Conservation (phyloP, 2,329 filamentous ascomycete species). For the Penicillium sclerotiorum region DNA sequence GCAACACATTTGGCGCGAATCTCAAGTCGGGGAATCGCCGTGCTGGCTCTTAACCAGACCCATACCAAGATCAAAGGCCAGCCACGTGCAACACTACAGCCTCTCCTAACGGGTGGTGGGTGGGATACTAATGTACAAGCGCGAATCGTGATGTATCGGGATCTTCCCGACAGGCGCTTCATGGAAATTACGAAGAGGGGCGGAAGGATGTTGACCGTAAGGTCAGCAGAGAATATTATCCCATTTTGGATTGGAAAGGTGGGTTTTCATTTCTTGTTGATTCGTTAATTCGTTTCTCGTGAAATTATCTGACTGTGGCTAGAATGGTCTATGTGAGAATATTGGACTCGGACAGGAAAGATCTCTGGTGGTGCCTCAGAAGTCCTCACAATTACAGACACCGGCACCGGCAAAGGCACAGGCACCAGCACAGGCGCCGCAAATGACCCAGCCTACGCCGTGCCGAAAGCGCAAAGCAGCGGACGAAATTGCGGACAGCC, state of each 20-base stretch:
- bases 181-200: slow-evolving; percentile 67
- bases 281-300: neutral
- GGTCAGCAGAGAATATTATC: slow-evolving; percentile 35
- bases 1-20: slow-evolving; percentile 66
- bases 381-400: too few relatives aligned
- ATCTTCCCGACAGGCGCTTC: slow-evolving; percentile 64
- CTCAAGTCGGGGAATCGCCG: slow-evolving; percentile 70
- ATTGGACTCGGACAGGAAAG: neutral
- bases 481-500: slow-evolving; percentile 48
- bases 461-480: slow-evolving; percentile 45
- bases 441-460: slow-evolving; percentile 13
- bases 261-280: slow-evolving; percentile 8
- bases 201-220: slow-evolving; percentile 48
- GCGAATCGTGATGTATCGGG: slow-evolving; percentile 75
- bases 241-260: slow-evolving; percentile 44
- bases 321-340: slow-evolving; percentile 19
- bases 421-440: neutral
- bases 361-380: neutral
- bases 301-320: neutral
- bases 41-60: slow-evolving; percentile 77
- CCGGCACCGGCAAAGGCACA: too few relatives aligned
- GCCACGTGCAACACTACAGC: slow-evolving; percentile 67
- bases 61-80: slow-evolving; percentile 76
- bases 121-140: slow-evolving; percentile 81
- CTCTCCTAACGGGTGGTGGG: slow-evolving; percentile 71